Conservation (phyloP, 2,329 filamentous ascomycete genomes). For the Colletotrichum caudatum region DNA sequence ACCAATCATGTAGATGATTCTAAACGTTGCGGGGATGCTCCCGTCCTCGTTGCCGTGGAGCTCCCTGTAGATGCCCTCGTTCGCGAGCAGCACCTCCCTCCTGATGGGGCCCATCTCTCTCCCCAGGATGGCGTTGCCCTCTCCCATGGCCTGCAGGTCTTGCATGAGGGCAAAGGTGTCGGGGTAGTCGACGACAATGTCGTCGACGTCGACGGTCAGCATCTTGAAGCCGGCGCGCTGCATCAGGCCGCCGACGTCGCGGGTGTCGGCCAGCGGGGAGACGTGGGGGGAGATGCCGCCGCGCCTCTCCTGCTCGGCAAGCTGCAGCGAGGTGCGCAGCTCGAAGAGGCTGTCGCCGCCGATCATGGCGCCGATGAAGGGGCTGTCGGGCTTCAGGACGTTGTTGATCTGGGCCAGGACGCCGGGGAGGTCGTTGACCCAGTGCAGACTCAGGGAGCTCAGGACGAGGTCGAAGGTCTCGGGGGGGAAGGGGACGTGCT, state of each 20-base stretch:
- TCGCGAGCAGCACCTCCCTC: constrained; percentile 87
- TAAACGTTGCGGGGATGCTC: constrained; percentile 87
- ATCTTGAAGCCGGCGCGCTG: constrained; percentile 93
- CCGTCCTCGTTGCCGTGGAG: constrained; percentile 87
- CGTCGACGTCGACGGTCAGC: constrained; percentile 95
- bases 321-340: constrained; percentile 89
- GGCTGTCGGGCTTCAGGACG: constrained; percentile 87
- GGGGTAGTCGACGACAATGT: constrained; percentile 95
- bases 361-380: constrained; percentile 96
- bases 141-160: constrained; percentile 96
- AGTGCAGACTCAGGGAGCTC: constrained; percentile 91
- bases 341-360: constrained; percentile 95
- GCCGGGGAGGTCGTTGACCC: constrained; percentile 96
- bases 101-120: constrained; percentile 83
- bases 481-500: constrained; percentile 82
- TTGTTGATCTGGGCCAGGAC: constrained; percentile 87
- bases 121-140: constrained; percentile 89
- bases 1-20: constrained; percentile 98
- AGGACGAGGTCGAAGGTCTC: constrained; percentile 90
- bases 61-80: constrained; percentile 87
- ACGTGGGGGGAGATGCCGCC: constrained; percentile 94
- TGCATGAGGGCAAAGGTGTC: constrained; percentile 91
- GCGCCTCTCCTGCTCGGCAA: constrained; percentile 89
- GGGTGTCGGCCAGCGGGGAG: constrained; percentile 90
- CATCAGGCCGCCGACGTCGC: constrained; percentile 89